These are phyloP conservation scores for Eleusine indica DNA, from an alignment of 176 grass and related monocot genomes.

Conservation along the genomic window DNA sequence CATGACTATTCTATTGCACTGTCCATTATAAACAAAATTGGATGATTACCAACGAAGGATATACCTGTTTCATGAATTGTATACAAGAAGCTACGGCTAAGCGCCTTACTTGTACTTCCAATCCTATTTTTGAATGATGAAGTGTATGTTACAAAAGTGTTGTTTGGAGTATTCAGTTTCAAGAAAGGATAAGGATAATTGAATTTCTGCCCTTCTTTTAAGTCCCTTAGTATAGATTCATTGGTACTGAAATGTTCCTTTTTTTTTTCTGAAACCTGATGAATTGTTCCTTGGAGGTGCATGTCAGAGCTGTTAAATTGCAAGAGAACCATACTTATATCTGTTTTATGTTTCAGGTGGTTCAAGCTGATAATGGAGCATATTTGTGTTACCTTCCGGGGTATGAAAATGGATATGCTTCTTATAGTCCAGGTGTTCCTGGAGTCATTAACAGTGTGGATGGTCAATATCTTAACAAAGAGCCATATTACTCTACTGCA, in stretches of 20 bases:
- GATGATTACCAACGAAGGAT: constrained; percentile 23
- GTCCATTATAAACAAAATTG: background rate
- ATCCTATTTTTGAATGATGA: constrained; percentile 25
- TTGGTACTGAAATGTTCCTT: constrained; percentile 1
- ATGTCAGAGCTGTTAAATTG: constrained; percentile 34
- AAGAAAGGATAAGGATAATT: background rate
- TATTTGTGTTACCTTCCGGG: constrained; percentile 69
- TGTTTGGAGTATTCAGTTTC: constrained; percentile 14
- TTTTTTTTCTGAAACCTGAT: background rate
- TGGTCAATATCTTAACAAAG: constrained; percentile 68
- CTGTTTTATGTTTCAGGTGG: constrained; percentile 56
- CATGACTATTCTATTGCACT: constrained; percentile 16
- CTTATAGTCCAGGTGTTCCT: constrained; percentile 46
- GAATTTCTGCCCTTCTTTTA: background rate
- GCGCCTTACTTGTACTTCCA: constrained; percentile 5
- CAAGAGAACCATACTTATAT: constrained; percentile 27
- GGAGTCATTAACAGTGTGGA: constrained; percentile 57
- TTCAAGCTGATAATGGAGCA: constrained; percentile 82
- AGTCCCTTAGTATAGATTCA: background rate
- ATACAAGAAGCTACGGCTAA: constrained; percentile 27
- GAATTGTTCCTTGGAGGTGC: constrained; percentile 24
- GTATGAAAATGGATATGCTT: constrained; percentile 68
- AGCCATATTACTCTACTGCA: constrained; percentile 57
- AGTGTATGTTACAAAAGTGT: constrained; percentile 15
- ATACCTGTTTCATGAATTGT: constrained; percentile 2